Conservation (phyloP, 257 asterid species). For the Nicotiana noctiflora region DNA sequence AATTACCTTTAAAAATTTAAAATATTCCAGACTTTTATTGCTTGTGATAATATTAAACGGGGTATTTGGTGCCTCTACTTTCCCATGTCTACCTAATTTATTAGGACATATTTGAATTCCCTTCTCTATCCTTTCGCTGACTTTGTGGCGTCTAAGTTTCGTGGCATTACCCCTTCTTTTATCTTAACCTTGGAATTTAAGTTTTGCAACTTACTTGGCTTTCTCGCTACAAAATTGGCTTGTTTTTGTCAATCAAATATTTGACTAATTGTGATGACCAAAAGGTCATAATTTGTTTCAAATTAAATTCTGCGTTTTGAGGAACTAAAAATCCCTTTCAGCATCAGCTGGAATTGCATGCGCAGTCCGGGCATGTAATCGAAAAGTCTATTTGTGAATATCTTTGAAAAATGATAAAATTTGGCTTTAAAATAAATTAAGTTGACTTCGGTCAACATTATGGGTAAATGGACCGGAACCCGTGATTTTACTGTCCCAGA, state of each 20-base stretch:
- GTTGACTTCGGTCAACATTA: too few species aligned
- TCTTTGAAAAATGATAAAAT: too few species aligned
- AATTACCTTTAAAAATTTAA: neutral
- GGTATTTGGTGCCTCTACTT: conserved; percentile 2
- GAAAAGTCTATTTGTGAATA: too few species aligned
- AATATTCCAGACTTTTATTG: neutral
- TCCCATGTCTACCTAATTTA: conserved; percentile 17
- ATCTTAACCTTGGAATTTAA: conserved; percentile 2
- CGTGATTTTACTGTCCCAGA: too few species aligned
- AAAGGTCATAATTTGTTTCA: too few species aligned
- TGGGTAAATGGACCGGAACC: too few species aligned
- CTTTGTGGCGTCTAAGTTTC: neutral
- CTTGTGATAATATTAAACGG: neutral
- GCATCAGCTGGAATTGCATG: too few species aligned
- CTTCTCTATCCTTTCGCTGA: neutral
- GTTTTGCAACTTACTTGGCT: neutral
- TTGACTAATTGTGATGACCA: too few species aligned
- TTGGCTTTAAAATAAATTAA: too few species aligned
- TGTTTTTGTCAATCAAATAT: neutral
- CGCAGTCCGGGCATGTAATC: too few species aligned
- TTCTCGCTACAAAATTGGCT: neutral
- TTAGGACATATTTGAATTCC: conserved; percentile 10
- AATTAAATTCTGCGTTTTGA: too few species aligned
- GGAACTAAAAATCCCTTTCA: too few species aligned
- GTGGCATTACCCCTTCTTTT: neutral